Evolutionary conservation across 2,329 filamentous ascomycete genomes (phyloP).

Genomic region (Exserohilum rostratum): DNA sequence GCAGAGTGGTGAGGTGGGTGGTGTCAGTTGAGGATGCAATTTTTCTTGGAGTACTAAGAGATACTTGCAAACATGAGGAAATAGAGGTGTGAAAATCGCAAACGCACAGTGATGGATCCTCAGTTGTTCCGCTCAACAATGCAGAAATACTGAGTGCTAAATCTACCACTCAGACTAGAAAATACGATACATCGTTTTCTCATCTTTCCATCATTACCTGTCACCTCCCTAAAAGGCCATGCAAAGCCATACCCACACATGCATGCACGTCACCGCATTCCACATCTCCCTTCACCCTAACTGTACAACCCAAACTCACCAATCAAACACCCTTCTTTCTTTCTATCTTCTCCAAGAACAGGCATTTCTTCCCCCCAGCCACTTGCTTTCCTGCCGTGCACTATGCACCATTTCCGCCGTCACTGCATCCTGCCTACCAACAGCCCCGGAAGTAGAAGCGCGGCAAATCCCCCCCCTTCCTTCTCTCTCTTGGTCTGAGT

Average conservation of each 20-base stretch:
- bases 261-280: constrained; percentile 42
- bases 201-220: no score
- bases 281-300: constrained; percentile 29
- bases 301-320: constrained; percentile 33
- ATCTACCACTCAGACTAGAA: no score
- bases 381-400: constrained; percentile 32
- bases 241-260: constrained; percentile 2
- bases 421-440: constrained; percentile 38
- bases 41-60: no score
- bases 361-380: background rate
- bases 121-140: no score
- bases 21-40: constrained; percentile 6
- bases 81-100: no score
- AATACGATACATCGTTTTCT: no score
- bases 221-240: no score
- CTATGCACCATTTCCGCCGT: constrained; percentile 40
- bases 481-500: constrained; percentile 24
- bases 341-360: no score
- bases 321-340: constrained; percentile 27
- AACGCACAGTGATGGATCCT: no score
- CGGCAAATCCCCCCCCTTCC: constrained; percentile 9
- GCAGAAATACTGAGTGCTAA: no score
- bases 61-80: no score
- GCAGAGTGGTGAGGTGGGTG: constrained; percentile 15
- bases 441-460: constrained; percentile 26